Evolutionary conservation across 2,329 filamentous ascomycete genomes (phyloP).

Genomic region (Emmonsiellopsis sp.): DNA sequence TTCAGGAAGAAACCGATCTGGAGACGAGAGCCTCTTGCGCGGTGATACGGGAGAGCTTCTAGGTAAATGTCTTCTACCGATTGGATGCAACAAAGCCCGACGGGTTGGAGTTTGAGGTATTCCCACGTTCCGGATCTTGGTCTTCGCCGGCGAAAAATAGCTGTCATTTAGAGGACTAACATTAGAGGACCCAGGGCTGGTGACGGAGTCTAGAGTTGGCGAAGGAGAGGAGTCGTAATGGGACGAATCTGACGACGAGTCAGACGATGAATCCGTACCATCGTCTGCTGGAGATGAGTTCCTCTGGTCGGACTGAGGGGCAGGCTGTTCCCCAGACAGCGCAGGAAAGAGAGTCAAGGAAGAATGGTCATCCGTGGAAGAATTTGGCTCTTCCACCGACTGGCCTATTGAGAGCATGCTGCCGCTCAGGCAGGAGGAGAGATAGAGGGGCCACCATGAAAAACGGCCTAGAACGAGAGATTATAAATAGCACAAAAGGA

Average conservation of each 20-base stretch:
- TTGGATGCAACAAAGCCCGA: neutral
- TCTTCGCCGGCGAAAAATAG: neutral
- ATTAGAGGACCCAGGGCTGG: neutral
- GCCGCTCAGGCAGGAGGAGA: slow-evolving; percentile 4
- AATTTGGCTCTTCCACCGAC: slow-evolving; percentile 17
- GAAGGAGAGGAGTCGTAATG: neutral
- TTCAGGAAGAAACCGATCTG: slow-evolving; percentile 52
- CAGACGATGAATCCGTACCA: neutral
- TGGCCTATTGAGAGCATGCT: slow-evolving; percentile 19
- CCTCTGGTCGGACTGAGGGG: slow-evolving; percentile 2
- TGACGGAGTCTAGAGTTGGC: neutral
- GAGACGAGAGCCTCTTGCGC: slow-evolving; percentile 24
- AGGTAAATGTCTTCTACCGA: slow-evolving; percentile 4
- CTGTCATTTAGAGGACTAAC: neutral
- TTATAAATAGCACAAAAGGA: neutral
- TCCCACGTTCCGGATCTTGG: neutral
- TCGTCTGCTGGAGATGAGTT: neutral
- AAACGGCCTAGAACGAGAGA: neutral
- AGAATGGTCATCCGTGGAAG: slow-evolving; percentile 11
- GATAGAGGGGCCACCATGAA: neutral
- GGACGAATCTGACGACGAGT: neutral
- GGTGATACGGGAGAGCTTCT: slow-evolving; percentile 6
- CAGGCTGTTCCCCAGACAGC: slow-evolving; percentile 5
- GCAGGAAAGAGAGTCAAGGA: slow-evolving; percentile 8
- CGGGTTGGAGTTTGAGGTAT: neutral